Base-by-base conservation (phyloP, 768 basidiomycete species). In the Termitomyces sp. region DNA sequence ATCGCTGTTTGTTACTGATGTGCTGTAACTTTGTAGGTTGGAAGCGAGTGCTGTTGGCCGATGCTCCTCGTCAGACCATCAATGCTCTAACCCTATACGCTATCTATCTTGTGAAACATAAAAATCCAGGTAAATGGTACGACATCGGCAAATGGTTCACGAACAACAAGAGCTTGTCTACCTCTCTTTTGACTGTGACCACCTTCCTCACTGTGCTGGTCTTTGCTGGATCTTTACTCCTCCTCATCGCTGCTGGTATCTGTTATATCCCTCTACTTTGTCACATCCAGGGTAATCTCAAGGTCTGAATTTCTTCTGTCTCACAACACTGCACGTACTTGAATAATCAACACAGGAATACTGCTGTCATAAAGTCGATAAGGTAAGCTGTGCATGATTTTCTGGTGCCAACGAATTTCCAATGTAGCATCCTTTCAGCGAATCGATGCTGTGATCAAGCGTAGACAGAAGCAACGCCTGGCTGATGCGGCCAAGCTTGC, bases 331-430 rank as follows among this genome's bases (percentile, higher is more conserved):
- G 38, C 34, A 49, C 52, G 14, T 46, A 54, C 32, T 47, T 56
- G 29, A 29, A 58, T 63, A 37, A n/a, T 21, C 4, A 31, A 49
- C 48, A 37, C 61, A 92, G 88, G 96, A 99, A 80, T 98, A 97
- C 74, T 92, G 92, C 72, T 98, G 95, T 70, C 93, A 98, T 78
- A 97, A 98, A 73, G 93, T 98, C 49, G 96, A 99, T 77, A 98
- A 98, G 84, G 91, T 92, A 67, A 55, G 66, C 10, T 32, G 31
- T 23, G 11, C 19, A 37, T 9, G 38, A 10, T 40, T 32, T 31
- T 44, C 25, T 44, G 7, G 19, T 12, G 19, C 46, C 34, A 29
- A 37, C 7, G 44, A 37, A 2, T 7, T 34, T 45, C 47, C 57
- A 6, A 53, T n/a, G n/a, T 27, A 37, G 38, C 11, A 43, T 23